Percentiles rank a stretch among this genome's conserved stretches.
Conservation (phyloP, 495 filamentous ascomycete genomes). For the Tuber umbilicatum region DNA sequence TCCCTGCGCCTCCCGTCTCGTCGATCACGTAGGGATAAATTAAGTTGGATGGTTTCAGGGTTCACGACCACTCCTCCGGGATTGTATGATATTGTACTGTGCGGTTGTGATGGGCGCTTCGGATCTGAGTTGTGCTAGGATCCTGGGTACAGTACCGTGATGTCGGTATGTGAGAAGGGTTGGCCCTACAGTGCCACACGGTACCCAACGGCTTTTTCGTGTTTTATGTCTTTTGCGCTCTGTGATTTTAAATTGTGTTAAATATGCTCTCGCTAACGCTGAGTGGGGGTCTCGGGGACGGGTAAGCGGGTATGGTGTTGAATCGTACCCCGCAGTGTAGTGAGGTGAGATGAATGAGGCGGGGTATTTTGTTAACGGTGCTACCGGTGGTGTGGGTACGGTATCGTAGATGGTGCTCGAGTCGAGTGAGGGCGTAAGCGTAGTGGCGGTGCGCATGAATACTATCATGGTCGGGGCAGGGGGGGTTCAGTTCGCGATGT, state of each 20-base stretch:
- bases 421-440: too few species aligned
- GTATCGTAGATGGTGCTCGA: background rate
- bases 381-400: background rate
- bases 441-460: conserved; percentile 1
- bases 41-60: too few species aligned
- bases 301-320: too few species aligned
- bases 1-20: background rate
- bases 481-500: background rate
- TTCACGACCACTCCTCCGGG: background rate
- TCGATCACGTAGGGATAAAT: too few species aligned
- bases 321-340: too few species aligned
- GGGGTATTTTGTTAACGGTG: background rate
- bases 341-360: too few species aligned
- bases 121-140: background rate
- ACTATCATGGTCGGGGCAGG: background rate
- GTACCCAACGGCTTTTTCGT: background rate
- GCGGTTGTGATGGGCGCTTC: background rate
- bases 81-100: background rate
- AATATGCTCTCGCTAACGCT: background rate
- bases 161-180: too few species aligned
- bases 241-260: background rate
- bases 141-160: background rate
- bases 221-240: too few species aligned
- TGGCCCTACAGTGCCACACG: background rate
- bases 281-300: too few species aligned